These are phyloP conservation scores for Trichoderma reesei DNA, from an alignment of 495 filamentous ascomycete species.

Conservation along the genomic window DNA sequence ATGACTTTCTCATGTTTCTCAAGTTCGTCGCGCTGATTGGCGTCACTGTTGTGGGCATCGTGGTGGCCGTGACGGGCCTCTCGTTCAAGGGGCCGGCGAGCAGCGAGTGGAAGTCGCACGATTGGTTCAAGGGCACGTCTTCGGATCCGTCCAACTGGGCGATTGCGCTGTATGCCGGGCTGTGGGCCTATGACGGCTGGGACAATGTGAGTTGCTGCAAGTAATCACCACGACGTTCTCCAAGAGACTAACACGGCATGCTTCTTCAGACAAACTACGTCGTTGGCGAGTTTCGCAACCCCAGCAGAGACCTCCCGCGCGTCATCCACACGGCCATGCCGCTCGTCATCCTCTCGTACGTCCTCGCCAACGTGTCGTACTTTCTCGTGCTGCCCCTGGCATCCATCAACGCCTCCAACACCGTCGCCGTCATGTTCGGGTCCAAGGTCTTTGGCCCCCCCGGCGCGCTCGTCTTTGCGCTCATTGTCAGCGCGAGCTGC, in stretches of 20 bases:
- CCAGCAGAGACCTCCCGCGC: conserved; percentile 78
- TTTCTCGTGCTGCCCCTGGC: conserved; percentile 85
- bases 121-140: conserved; percentile 84
- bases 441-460: conserved; percentile 76
- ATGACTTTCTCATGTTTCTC: conserved; percentile 90
- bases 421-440: conserved; percentile 89
- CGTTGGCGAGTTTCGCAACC: conserved; percentile 88
- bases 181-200: conserved; percentile 99
- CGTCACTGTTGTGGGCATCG: conserved; percentile 79
- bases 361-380: conserved; percentile 85
- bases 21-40: conserved; percentile 86
- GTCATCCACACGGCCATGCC: conserved; percentile 98
- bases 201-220: conserved; percentile 65
- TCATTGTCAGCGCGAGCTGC: conserved; percentile 80
- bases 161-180: conserved; percentile 85
- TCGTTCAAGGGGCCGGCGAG: conserved; percentile 66
- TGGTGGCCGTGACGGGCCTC: conserved; percentile 79
- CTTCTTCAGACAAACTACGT: conserved; percentile 80
- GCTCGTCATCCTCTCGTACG: conserved; percentile 79
- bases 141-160: conserved; percentile 75
- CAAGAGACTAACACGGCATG: neutral
- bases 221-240: no score
- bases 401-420: conserved; percentile 75
- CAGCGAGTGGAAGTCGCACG: conserved; percentile 73
- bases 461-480: conserved; percentile 75